phyloP scores from a whole-genome alignment of 139 green algal species.

The Micractinium sp. region DNA sequence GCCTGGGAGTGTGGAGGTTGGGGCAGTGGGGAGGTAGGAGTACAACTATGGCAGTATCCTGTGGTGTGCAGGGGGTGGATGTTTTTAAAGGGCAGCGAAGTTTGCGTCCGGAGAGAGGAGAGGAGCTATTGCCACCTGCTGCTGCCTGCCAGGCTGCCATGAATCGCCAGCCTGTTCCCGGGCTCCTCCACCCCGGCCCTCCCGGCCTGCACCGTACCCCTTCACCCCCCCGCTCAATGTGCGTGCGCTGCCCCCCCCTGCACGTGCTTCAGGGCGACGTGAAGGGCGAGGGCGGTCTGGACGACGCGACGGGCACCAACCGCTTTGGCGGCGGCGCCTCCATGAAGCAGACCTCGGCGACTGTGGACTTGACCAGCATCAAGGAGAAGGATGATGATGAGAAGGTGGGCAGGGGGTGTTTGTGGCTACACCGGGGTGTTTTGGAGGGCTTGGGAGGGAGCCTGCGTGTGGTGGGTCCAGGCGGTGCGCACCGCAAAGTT shows the following conservation, averaged over 20 bases:
- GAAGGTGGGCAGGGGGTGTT: not conserved
- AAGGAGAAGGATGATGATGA: constrained; percentile 51
- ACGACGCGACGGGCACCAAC: constrained; percentile 80
- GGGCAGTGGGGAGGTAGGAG: not conserved
- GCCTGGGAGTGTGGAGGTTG: not conserved
- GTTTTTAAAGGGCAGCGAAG: too few species aligned
- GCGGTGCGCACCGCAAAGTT: too few species aligned
- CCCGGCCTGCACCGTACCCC: not conserved
- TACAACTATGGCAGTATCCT: too few species aligned
- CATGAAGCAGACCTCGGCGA: constrained; percentile 59
- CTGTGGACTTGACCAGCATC: constrained; percentile 49
- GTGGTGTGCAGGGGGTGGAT: too few species aligned
- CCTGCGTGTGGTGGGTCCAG: not conserved
- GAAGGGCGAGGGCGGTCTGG: constrained; percentile 78
- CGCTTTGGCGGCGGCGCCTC: constrained; percentile 56
- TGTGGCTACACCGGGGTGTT: not conserved
- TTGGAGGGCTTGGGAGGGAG: not conserved
- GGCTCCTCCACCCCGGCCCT: not conserved
- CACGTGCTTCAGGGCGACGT: constrained; percentile 2
- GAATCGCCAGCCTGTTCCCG: not conserved
- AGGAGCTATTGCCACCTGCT: not conserved
- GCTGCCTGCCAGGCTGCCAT: not conserved
- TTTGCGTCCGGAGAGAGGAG: too few species aligned
- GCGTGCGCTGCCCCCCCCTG: not conserved
- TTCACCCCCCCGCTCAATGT: not conserved